A percentile compares a stretch with the other conserved stretches of the same genome.
Evolutionary conservation across 371 early-diverging fungal species (phyloP).

Genomic region (Mucor ambiguus): DNA sequence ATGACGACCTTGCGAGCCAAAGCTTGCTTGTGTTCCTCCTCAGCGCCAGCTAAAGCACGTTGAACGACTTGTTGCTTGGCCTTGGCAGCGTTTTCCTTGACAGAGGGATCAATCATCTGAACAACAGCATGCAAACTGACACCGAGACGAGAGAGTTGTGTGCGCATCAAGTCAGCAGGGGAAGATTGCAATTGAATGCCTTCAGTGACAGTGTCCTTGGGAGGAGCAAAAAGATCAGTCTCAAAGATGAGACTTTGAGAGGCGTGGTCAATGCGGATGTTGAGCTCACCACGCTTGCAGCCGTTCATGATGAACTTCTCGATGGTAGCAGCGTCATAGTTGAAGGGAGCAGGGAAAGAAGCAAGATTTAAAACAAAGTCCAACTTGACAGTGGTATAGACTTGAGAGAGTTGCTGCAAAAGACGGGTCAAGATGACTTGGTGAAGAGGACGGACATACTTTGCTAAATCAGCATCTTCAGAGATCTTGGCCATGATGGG

Average conservation of each 20-base stretch:
- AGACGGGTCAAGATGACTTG: slow-evolving; percentile 94
- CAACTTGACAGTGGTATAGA: slow-evolving; percentile 95
- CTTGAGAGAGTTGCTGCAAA: slow-evolving; percentile 95
- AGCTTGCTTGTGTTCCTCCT: slow-evolving; percentile 83
- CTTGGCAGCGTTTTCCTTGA: slow-evolving; percentile 64
- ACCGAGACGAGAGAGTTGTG: slow-evolving; percentile 78
- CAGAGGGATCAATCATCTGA: slow-evolving; percentile 82
- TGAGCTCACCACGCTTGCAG: slow-evolving; percentile 93
- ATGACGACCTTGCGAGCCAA: slow-evolving; percentile 82
- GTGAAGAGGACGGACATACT: slow-evolving; percentile 92
- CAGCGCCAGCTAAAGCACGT: slow-evolving; percentile 67
- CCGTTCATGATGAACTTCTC: slow-evolving; percentile 98
- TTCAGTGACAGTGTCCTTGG: slow-evolving; percentile 72
- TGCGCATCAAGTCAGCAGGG: slow-evolving; percentile 87
- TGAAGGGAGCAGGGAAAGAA: slow-evolving; percentile 85
- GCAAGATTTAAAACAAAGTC: slow-evolving; percentile 90
- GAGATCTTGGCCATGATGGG: slow-evolving; percentile 79
- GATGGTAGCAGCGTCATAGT: slow-evolving; percentile 84
- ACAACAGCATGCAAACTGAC: slow-evolving; percentile 82
- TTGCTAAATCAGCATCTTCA: slow-evolving; percentile 74
- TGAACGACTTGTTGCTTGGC: slow-evolving; percentile 66
- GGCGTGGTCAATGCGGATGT: slow-evolving; percentile 93
- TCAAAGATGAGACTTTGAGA: slow-evolving; percentile 91
- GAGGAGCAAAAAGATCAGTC: slow-evolving; percentile 79
- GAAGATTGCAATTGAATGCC: slow-evolving; percentile 88